These are phyloP conservation scores for Boletus pseudopeckii DNA, from an alignment of 768 basidiomycete species.

Conservation along the genomic window DNA sequence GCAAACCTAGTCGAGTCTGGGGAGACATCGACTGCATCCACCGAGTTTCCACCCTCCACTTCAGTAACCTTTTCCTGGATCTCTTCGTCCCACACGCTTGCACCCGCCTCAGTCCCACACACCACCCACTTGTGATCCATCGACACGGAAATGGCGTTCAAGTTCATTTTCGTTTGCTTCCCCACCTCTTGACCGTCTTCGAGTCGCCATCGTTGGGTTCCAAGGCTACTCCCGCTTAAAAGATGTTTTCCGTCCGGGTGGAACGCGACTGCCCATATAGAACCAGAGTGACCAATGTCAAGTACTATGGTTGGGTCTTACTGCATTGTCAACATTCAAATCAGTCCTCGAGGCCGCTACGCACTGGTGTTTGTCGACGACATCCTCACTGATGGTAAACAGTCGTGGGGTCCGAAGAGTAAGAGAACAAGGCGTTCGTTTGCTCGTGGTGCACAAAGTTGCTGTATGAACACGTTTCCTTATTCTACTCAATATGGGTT, in stretches of 20 bases:
- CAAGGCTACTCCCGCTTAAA: not conserved
- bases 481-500: too few species aligned
- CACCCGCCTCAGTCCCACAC: accelerated
- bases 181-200: not conserved
- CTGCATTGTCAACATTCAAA: not conserved
- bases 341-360: not conserved
- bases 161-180: not conserved
- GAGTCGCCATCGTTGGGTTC: not conserved
- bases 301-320: not conserved
- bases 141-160: not conserved
- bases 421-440: not conserved
- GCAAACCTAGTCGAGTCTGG: too few species aligned
- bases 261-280: not conserved
- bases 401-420: not conserved
- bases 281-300: not conserved
- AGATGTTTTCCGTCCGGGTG: not conserved
- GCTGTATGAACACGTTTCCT: too few species aligned
- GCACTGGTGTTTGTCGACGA: not conserved
- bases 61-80: too few species aligned
- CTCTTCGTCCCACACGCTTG: not conserved
- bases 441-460: not conserved
- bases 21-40: too few species aligned
- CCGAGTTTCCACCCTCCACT: too few species aligned
- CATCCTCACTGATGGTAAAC: not conserved
- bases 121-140: not conserved